Evolutionary conservation across 768 basidiomycete genomes (phyloP).

Genomic region (Suillus alpinus): DNA sequence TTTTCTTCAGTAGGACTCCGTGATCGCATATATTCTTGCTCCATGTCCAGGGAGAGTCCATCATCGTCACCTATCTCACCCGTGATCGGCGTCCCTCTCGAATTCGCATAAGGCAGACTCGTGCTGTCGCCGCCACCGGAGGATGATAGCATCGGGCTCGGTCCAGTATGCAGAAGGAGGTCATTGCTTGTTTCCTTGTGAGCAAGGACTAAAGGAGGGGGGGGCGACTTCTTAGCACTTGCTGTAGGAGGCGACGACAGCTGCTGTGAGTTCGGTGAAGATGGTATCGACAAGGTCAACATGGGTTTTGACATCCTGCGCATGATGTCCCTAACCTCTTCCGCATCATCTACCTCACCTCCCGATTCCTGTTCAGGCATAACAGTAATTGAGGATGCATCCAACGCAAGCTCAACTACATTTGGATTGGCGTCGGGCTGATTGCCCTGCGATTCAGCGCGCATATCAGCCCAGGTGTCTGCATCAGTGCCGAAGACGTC

Average conservation of each 20-base stretch:
- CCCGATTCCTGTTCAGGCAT: conserved; percentile 21
- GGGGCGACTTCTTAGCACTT: conserved; percentile 41
- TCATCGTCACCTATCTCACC: conserved; percentile 18
- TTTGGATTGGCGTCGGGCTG: conserved; percentile 40
- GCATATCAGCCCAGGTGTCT: conserved; percentile 60
- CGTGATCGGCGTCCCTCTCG: conserved; percentile 16
- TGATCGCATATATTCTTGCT: conserved; percentile 26
- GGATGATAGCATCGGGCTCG: conserved; percentile 32
- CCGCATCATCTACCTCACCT: conserved; percentile 31
- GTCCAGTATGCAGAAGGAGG: conserved; percentile 33
- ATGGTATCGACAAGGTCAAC: conserved; percentile 37
- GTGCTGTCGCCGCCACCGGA: conserved; percentile 33
- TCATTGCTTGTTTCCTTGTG: conserved; percentile 32
- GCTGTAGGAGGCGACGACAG: conserved; percentile 35
- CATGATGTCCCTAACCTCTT: conserved; percentile 35
- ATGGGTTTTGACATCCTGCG: conserved; percentile 38
- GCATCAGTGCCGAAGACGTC: conserved; percentile 69
- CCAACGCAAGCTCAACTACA: conserved; percentile 51
- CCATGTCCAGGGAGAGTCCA: conserved; percentile 23
- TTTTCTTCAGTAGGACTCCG: conserved; percentile 41
- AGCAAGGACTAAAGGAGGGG: conserved; percentile 56
- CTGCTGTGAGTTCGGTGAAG: conserved; percentile 34
- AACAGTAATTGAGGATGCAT: conserved; percentile 36
- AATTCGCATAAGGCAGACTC: conserved; percentile 47
- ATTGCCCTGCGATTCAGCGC: conserved; percentile 28